A percentile compares a stretch with the other conserved stretches of the same genome.
Evolutionary conservation across 768 basidiomycete genomes (phyloP).

Genomic region (Tricholoma sp.): DNA sequence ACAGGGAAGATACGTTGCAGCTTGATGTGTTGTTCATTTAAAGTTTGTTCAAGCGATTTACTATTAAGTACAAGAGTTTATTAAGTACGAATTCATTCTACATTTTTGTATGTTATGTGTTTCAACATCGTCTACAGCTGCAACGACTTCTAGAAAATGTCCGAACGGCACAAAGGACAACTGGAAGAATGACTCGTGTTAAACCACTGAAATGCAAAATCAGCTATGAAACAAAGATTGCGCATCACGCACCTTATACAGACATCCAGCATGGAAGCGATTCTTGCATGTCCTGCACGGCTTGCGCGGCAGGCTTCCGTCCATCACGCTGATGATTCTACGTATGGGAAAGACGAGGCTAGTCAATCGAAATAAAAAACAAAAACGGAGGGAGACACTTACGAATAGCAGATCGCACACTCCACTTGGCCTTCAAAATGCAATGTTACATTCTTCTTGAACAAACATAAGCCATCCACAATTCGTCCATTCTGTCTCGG

Average conservation of each 20-base stretch:
- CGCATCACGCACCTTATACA: conserved; percentile 66
- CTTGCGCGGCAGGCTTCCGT: conserved; percentile 82
- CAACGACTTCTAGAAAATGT: conserved; percentile 48
- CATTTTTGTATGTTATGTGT: too few species aligned
- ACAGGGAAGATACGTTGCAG: too few species aligned
- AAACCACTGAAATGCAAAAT: conserved; percentile 60
- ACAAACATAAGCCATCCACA: conserved; percentile 79
- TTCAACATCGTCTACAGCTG: background rate
- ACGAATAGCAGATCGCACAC: conserved; percentile 97
- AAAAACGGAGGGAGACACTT: conserved; percentile 31
- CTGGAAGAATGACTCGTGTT: conserved; percentile 84
- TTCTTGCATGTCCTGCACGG: conserved; percentile 95
- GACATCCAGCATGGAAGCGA: conserved; percentile 85
- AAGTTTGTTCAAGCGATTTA: too few species aligned
- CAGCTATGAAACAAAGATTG: background rate
- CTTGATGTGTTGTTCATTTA: too few species aligned
- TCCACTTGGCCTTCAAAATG: conserved; percentile 96
- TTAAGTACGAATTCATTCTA: too few species aligned
- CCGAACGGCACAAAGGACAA: conserved; percentile 87
- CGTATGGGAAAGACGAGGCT: background rate
- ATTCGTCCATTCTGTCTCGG: conserved; percentile 75
- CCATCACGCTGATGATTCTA: conserved; percentile 89
- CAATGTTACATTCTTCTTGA: conserved; percentile 89
- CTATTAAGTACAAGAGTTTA: too few species aligned
- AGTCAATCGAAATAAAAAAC: background rate